These are phyloP conservation scores for Chrysophaeum taylorii DNA, from an alignment of 352 stramenopile genomes.

Conservation along the genomic window DNA sequence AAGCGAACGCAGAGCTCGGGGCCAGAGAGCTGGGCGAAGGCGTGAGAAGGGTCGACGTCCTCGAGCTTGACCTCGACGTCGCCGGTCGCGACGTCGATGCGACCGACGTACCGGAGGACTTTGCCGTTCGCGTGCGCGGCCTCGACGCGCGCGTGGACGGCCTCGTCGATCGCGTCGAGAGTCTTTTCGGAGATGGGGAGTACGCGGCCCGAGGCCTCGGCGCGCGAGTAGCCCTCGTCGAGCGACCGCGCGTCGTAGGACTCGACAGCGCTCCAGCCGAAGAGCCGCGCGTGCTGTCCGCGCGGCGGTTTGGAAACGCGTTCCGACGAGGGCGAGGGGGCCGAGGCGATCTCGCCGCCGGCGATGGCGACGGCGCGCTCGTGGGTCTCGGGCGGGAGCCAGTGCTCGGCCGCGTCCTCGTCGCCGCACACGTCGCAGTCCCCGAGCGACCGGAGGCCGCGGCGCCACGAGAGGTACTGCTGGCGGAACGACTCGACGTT, in stretches of 20 bases:
- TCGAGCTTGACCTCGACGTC: slow-evolving; percentile 33
- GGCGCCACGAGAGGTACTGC: no score
- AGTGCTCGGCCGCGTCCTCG: no score
- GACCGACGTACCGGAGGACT: slow-evolving; percentile 50
- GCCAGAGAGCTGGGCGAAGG: slow-evolving; percentile 45
- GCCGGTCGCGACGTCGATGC: slow-evolving; percentile 41
- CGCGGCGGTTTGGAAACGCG: no score
- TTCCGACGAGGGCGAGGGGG: no score
- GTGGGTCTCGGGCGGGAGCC: no score
- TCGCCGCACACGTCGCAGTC: no score
- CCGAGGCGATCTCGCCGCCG: no score
- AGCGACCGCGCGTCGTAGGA: slow-evolving; percentile 32
- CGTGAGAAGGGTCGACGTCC: slow-evolving; percentile 40
- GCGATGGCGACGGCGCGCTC: no score
- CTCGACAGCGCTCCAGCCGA: no score
- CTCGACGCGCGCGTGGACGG: slow-evolving; percentile 31
- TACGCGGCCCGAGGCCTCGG: background rate
- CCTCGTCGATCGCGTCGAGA: slow-evolving; percentile 33
- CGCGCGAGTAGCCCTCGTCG: slow-evolving; percentile 18
- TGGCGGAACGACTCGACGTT: no score
- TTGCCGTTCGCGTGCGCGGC: slow-evolving; percentile 35
- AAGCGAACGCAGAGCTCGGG: slow-evolving; percentile 41
- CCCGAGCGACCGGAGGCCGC: no score
- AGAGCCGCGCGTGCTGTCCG: no score
- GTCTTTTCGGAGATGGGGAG: slow-evolving; percentile 23